Evolutionary conservation across 139 green algal genomes (phyloP).

Genomic region (Chlamydomonas schloesseri): DNA sequence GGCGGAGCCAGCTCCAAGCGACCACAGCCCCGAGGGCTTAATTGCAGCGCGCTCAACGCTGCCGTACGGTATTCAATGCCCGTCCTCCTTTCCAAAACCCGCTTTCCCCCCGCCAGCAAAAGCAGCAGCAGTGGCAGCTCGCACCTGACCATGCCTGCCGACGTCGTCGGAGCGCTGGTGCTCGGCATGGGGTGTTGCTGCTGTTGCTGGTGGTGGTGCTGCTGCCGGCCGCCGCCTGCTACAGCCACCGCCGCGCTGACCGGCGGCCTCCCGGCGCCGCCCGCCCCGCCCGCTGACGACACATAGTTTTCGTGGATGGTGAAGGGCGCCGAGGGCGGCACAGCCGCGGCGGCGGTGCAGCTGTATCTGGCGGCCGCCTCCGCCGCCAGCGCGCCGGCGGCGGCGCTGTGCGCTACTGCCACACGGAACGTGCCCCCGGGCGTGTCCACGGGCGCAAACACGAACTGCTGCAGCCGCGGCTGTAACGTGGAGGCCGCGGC

Average conservation of each 20-base stretch:
- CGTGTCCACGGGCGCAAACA: slow-evolving; percentile 75
- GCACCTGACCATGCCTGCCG: not conserved
- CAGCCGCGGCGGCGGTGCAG: slow-evolving; percentile 44
- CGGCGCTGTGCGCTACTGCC: slow-evolving; percentile 63
- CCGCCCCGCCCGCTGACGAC: not conserved
- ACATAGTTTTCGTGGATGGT: slow-evolving; percentile 31
- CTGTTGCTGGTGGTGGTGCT: no score
- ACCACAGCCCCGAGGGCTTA: no score
- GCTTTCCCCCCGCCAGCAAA: no score
- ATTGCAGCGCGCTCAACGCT: no score
- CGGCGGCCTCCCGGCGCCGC: no score
- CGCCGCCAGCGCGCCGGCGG: not conserved
- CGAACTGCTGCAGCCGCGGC: slow-evolving; percentile 47
- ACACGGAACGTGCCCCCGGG: slow-evolving; percentile 63
- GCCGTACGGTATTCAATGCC: no score
- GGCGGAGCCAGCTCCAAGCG: no score
- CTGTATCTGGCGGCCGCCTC: slow-evolving; percentile 19
- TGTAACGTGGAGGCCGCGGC: not conserved
- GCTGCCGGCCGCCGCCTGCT: not conserved
- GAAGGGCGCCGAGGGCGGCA: slow-evolving; percentile 23
- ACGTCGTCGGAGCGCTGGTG: not conserved
- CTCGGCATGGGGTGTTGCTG: not conserved
- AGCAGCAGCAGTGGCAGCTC: no score
- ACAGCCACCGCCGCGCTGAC: not conserved
- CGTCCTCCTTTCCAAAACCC: no score